Base-by-base conservation (phyloP, 2,329 filamentous ascomycete species). In the Verticillium tricorpus region DNA sequence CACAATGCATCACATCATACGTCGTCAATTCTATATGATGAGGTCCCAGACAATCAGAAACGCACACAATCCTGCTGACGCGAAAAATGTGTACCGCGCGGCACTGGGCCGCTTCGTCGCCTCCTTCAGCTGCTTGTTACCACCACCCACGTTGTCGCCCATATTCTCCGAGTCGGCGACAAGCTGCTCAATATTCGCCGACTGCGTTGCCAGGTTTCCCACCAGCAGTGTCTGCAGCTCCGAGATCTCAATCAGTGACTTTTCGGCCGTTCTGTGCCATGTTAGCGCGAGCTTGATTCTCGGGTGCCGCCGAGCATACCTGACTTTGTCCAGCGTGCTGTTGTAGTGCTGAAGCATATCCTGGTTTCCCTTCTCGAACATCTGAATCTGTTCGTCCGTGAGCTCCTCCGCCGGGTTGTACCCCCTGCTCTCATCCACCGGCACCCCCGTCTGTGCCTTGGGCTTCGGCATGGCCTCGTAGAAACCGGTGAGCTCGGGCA, bases 331-430 rank as follows among this genome's bases (percentile, higher is more conserved):
- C 73, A 98, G 80, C n/a, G 91, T 93, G 77, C 90, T 92, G 75
- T 97, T 92, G 75, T 96, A 97, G 76, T 97, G 91, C 74, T 90
- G 91, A 68, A 98, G 82, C 88, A 99, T 93, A 66, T 92, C 89
- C 74, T 93, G 89, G 72, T 98, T 97, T 72, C 96, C 93, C 76
- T 92, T 86, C 68, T 94, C 93, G 77, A 99, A 98, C 72, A 97
- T 85, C 74, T 97, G 94, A 59, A 95, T 80, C 75, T 98, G 94
- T 72, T 97, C 93, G 25, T 88, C 82, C 19, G 90, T 92, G 64
- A 97, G 79, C 65, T 88, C 85, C 52, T 86, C 76, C 52, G 39
- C 61, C 11, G 66, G 66, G 31, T 68, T 62, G 32, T 70, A 66
- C 3, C 25, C 52, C 14, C 67, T 64, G 12, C 56, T 60, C 31